Conservation (phyloP, 2,329 filamentous ascomycete species). For the Pestalotiopsis sp. region DNA sequence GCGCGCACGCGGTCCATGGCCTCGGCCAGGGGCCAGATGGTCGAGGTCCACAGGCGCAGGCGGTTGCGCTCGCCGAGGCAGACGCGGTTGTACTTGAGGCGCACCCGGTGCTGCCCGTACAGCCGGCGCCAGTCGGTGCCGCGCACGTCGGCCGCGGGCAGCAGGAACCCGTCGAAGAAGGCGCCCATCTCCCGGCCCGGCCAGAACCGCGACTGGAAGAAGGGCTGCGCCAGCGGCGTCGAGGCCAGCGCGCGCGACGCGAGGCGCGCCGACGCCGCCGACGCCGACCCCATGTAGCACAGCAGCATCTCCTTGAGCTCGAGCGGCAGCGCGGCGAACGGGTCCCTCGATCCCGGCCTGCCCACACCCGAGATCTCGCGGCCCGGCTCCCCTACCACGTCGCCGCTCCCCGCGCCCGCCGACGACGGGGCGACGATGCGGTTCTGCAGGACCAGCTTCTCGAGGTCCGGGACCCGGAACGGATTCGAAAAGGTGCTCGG, state of each 20-base stretch:
- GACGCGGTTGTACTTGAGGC: slow-evolving; percentile 18
- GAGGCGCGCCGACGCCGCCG: slow-evolving; percentile 20
- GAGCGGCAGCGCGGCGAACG: slow-evolving; percentile 21
- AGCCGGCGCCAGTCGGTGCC: slow-evolving; percentile 24
- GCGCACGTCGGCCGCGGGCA: slow-evolving; percentile 11
- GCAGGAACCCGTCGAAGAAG: slow-evolving; percentile 27
- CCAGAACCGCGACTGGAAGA: slow-evolving; percentile 29
- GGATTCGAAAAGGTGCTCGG: slow-evolving; percentile 26
- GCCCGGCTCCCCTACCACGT: background rate
- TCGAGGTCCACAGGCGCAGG: slow-evolving; percentile 26
- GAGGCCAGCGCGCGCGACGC: slow-evolving; percentile 25
- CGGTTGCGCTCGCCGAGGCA: slow-evolving; percentile 26
- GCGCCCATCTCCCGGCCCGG: slow-evolving; percentile 22
- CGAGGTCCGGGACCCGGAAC: slow-evolving; percentile 24
- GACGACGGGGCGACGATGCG: background rate
- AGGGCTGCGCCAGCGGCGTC: slow-evolving; percentile 21
- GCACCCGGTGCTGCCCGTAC: slow-evolving; percentile 19
- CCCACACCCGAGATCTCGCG: background rate
- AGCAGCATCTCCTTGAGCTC: slow-evolving; percentile 26
- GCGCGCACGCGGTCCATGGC: slow-evolving; percentile 20
- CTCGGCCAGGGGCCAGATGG: slow-evolving; percentile 19
- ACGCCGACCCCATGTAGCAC: slow-evolving; percentile 19
- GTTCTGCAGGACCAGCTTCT: slow-evolving; percentile 18
- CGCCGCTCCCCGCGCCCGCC: background rate
- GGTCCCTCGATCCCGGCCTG: slow-evolving; percentile 13